Percentiles rank a stretch among this genome's conserved stretches.
phyloP scores from a whole-genome alignment of 371 early-diverging fungal species.

The Mucor piriformis region DNA sequence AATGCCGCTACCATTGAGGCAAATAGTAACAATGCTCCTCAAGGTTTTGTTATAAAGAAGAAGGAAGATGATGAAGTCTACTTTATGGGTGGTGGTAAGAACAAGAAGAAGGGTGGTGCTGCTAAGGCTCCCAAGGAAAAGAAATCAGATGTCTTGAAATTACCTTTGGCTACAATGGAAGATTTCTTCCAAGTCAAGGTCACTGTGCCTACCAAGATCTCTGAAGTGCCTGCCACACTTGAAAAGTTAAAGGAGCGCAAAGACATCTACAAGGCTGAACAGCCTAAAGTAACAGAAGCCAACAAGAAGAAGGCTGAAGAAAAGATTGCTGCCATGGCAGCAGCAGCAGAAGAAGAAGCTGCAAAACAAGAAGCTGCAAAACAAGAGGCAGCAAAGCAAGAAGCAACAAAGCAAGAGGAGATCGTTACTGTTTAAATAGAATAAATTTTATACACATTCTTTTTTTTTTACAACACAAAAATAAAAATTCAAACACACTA shows the following conservation, averaged over 20 bases:
- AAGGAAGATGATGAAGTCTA: conserved; percentile 85
- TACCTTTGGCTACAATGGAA: conserved; percentile 83
- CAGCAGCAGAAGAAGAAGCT: conserved; percentile 17
- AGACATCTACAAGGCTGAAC: conserved; percentile 73
- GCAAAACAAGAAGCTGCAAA: too few relatives aligned
- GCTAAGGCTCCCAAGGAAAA: conserved; percentile 59
- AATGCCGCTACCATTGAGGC: conserved; percentile 28
- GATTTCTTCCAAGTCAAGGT: conserved; percentile 82
- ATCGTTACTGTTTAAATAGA: not conserved
- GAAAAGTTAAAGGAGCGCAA: conserved; percentile 74
- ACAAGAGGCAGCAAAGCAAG: not conserved
- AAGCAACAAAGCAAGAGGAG: not conserved
- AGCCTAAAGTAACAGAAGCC: conserved; percentile 76
- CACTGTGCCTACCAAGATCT: conserved; percentile 72
- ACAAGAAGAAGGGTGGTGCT: conserved; percentile 29
- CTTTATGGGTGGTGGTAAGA: conserved; percentile 66
- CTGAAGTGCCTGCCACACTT: conserved; percentile 74
- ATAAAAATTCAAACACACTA: not conserved
- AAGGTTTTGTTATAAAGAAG: conserved; percentile 67
- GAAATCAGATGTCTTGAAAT: conserved; percentile 70
- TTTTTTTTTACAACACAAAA: not conserved
- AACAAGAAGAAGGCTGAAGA: conserved; percentile 90
- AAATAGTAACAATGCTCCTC: conserved; percentile 47
- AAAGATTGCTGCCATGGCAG: conserved; percentile 72
- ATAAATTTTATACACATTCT: not conserved